phyloP scores from a whole-genome alignment of 148 eudicot genomes.

The Chenopodium berlandieri region DNA sequence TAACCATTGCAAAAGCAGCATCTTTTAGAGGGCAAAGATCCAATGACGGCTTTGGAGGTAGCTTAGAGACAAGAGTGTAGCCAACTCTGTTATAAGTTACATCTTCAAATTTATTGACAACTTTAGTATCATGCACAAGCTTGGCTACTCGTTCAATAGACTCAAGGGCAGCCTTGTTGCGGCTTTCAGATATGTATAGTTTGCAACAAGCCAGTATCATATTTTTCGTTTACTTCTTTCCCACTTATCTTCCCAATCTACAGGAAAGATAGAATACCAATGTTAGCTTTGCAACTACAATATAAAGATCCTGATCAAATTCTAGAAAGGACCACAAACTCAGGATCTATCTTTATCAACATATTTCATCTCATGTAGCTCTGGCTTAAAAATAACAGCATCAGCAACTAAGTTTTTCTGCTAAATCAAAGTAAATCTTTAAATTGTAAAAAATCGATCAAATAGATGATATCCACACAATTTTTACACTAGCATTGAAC shows the following conservation, averaged over 20 bases:
- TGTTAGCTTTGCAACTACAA: slow-evolving; percentile 13
- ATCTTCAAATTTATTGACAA: slow-evolving; percentile 80
- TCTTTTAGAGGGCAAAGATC: slow-evolving; percentile 39
- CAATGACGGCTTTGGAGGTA: slow-evolving; percentile 27
- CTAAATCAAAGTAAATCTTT: no score
- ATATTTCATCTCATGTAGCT: slow-evolving; percentile 1
- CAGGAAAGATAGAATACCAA: slow-evolving; percentile 21
- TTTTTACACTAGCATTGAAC: neutral
- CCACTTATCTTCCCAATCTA: slow-evolving; percentile 32
- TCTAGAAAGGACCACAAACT: slow-evolving; percentile 8
- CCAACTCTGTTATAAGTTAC: slow-evolving; percentile 87
- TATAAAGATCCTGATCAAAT: slow-evolving; percentile 1
- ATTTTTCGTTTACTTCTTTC: slow-evolving; percentile 49
- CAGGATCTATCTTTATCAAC: slow-evolving; percentile 8
- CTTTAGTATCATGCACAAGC: slow-evolving; percentile 50
- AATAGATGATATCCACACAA: neutral
- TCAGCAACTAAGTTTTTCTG: neutral
- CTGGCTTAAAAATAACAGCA: neutral
- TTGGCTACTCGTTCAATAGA: slow-evolving; percentile 74
- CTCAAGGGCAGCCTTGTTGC: slow-evolving; percentile 70
- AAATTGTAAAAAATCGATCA: neutral
- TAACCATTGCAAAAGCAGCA: slow-evolving; percentile 75
- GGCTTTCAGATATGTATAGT: slow-evolving; percentile 85
- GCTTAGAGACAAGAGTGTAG: slow-evolving; percentile 78
- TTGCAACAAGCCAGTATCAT: slow-evolving; percentile 77